Conservation (phyloP, 805 yeast genomes). For the Torulaspora indica region DNA sequence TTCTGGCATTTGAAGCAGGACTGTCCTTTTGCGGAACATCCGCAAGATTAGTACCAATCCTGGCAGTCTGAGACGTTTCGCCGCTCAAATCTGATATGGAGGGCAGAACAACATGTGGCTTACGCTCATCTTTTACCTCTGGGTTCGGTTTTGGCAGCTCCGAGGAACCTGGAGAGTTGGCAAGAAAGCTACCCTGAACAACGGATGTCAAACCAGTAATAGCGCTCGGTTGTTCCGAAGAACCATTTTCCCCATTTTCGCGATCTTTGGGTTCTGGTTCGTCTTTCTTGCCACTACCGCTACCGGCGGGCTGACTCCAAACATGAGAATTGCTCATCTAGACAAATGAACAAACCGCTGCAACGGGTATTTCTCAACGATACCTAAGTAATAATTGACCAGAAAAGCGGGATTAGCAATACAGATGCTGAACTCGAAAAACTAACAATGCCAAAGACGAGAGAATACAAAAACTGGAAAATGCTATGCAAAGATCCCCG, state of each 20-base stretch:
- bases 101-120: constrained; percentile 15
- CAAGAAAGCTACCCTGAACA: background rate
- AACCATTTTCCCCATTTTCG: constrained; percentile 1
- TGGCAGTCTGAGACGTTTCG: constrained; percentile 10
- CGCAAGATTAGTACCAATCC: background rate
- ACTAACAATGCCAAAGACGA: background rate
- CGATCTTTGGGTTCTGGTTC: constrained; percentile 3
- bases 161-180: background rate
- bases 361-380: background rate
- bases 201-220: background rate
- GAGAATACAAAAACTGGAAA: background rate
- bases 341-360: background rate
- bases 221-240: constrained; percentile 2
- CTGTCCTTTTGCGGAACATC: constrained; percentile 2
- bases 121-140: constrained; percentile 10
- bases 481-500: background rate
- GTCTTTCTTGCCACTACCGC: constrained; percentile 3
- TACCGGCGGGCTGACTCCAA: constrained; percentile 14
- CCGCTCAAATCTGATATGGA: constrained; percentile 19
- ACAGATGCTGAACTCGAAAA: background rate
- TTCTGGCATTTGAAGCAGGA: constrained; percentile 1
- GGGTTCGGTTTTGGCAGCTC: constrained; percentile 11
- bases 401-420: background rate
- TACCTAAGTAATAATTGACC: background rate
- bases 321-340: constrained; percentile 12